These are phyloP conservation scores for Fusarium robinianum DNA, from an alignment of 2,329 filamentous ascomycete species.

Conservation along the genomic window DNA sequence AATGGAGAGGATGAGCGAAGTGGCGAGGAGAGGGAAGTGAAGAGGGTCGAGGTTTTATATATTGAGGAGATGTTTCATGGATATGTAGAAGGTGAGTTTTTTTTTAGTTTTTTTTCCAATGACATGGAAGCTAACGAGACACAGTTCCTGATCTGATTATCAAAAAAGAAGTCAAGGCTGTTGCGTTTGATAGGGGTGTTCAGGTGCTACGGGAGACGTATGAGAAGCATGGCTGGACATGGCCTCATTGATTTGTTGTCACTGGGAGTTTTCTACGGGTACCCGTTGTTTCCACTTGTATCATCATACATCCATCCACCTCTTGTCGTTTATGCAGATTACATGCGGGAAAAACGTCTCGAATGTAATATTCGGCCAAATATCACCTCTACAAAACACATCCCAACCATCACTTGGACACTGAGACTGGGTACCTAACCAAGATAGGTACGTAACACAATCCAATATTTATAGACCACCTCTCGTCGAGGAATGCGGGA, in stretches of 20 bases:
- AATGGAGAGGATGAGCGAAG: slow-evolving; percentile 30
- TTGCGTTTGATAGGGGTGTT: slow-evolving; percentile 19
- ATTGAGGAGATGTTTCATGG: slow-evolving; percentile 37
- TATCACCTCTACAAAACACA: too few species aligned
- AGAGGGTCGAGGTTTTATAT: slow-evolving; percentile 30
- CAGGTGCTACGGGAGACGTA: slow-evolving; percentile 25
- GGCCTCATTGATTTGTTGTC: slow-evolving; percentile 7
- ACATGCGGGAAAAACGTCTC: too few species aligned
- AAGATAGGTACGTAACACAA: background rate
- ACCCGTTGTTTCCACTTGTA: accelerated
- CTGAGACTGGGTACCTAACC: background rate
- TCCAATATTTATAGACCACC: background rate
- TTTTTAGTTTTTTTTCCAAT: background rate
- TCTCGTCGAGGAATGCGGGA: slow-evolving; percentile 22
- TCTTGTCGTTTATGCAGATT: too few species aligned
- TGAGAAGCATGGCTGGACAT: slow-evolving; percentile 23
- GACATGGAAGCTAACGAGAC: background rate
- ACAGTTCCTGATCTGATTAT: slow-evolving; percentile 28
- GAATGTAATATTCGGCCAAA: too few species aligned
- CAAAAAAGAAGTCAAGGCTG: slow-evolving; percentile 21
- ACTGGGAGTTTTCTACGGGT: background rate
- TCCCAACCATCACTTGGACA: slow-evolving; percentile 13
- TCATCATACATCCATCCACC: too few species aligned
- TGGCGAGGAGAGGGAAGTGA: slow-evolving; percentile 4
- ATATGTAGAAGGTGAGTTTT: slow-evolving; percentile 36